Evolutionary conservation across 352 stramenopile species (phyloP).

Genomic region (Pythium utonaiense): DNA sequence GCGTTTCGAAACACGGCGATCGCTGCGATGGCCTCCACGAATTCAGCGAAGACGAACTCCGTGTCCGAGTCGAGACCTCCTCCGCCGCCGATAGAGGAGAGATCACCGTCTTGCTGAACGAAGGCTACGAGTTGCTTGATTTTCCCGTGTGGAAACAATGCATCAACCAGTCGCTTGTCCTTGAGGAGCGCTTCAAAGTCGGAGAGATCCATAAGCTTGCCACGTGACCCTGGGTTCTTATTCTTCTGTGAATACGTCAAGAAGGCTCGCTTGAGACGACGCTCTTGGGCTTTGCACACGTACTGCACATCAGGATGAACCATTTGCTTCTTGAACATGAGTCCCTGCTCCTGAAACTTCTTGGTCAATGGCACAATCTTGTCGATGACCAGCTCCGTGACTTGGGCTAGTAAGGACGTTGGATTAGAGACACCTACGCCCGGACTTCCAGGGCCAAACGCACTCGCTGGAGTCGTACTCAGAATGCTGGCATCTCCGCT

Average conservation of each 20-base stretch:
- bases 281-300: constrained; percentile 73
- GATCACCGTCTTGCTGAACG: constrained; percentile 73
- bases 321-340: constrained; percentile 87
- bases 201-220: constrained; percentile 65
- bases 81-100: constrained; percentile 30
- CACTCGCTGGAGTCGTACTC: background rate
- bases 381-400: constrained; percentile 59
- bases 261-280: constrained; percentile 76
- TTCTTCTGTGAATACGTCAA: constrained; percentile 66
- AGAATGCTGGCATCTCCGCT: background rate
- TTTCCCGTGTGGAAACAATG: constrained; percentile 61
- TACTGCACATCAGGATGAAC: constrained; percentile 71
- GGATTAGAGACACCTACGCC: constrained; percentile 4
- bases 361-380: constrained; percentile 67
- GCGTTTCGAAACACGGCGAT: constrained; percentile 75
- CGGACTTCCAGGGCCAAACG: constrained; percentile 9
- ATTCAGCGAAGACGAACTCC: constrained; percentile 80
- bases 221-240: constrained; percentile 64
- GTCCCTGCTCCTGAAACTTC: constrained; percentile 74
- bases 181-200: constrained; percentile 77
- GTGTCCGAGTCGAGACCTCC: constrained; percentile 54
- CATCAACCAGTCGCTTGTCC: constrained; percentile 62
- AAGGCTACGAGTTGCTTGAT: constrained; percentile 80
- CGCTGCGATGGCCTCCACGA: constrained; percentile 64
- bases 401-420: constrained; percentile 32